These are phyloP conservation scores for Gossypium davidsonii DNA, from an alignment of 441 rosid species.

Conservation along the genomic window DNA sequence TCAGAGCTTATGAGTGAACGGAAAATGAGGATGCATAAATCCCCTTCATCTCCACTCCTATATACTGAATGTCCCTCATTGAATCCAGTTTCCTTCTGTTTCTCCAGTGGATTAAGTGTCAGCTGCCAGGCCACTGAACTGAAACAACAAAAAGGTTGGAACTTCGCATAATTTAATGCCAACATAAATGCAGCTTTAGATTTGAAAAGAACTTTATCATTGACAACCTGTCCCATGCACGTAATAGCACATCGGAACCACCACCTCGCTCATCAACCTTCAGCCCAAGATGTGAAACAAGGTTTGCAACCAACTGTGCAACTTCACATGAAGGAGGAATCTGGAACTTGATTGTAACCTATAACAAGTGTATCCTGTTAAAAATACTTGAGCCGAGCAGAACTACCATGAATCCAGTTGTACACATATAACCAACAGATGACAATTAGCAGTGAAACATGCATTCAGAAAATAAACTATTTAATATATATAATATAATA, in stretches of 20 bases:
- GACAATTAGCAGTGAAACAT: not conserved
- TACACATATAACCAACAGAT: not conserved
- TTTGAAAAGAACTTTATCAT: not conserved
- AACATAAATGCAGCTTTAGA: not conserved
- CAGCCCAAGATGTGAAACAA: slow-evolving; percentile 68
- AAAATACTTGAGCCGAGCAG: not conserved
- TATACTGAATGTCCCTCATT: slow-evolving; percentile 30
- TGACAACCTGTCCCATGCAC: slow-evolving; percentile 85
- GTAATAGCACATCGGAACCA: slow-evolving; percentile 74
- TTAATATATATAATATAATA: not conserved
- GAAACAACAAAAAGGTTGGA: slow-evolving; percentile 20
- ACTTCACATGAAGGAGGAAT: slow-evolving; percentile 48
- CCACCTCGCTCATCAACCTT: slow-evolving; percentile 61
- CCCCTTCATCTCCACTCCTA: slow-evolving; percentile 31
- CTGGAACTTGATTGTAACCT: slow-evolving; percentile 26
- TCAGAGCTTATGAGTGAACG: slow-evolving; percentile 66
- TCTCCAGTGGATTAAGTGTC: slow-evolving; percentile 50
- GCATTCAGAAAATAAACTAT: not conserved
- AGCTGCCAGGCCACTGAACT: slow-evolving; percentile 96
- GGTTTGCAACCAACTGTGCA: slow-evolving; percentile 71
- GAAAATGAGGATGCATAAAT: slow-evolving; percentile 69
- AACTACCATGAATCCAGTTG: not conserved
- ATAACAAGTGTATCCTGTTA: slow-evolving; percentile 5
- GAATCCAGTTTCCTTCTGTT: slow-evolving; percentile 32
- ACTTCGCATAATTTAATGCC: slow-evolving; percentile 2